Evolutionary conservation across 441 rosid species (phyloP), one percentile per base, ranked within the genome.

Genomic region (Codiaeum variegatum): DNA sequence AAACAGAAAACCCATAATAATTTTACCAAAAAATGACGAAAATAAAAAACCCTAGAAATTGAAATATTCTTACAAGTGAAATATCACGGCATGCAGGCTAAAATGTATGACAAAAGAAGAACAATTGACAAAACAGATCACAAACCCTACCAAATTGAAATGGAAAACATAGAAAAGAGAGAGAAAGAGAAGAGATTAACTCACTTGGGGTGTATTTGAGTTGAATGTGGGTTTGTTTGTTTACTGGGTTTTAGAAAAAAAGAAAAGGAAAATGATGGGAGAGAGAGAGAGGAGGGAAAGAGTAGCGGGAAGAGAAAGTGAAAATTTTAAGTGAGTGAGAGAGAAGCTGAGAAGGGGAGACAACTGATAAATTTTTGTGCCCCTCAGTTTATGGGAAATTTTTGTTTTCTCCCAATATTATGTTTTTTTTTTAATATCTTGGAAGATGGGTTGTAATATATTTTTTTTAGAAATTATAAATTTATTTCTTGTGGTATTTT

Each of bases 271-370:
- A 5, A 31, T 4, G 51, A 12, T 40, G 51, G 51, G 31, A 21
- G 61, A 26, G 67, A 5, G 23, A 26, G 18, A 65, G 40, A 66
- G 49, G 81, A 61, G 75, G 71, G 63, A 74, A 61, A 66, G 26
- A 5, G 40, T 68, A 52, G 58, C 46, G 64, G 73, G 73, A 40
- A 62, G 62, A 60, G 61, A 28, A 6, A 34, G 46, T 32, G 24
- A n/a, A 38, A 11, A 68, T 0, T 68, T 68, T 78, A 12, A 49
- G 44, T 29, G 59, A 31, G 56, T n/a, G 12, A 55, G 26, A 61
- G 38, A 32, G 65, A 23, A 52, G 47, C 36, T 29, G 52, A 46
- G 61, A 23, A 4, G 38, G 4, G 12, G 42, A 38, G 32, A 69
- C 23, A 40, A n/a, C 7, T 3, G 21, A 38, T 46, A 72, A 31